Conservation (phyloP, 768 basidiomycete genomes). For the Naganishia kalamii region DNA sequence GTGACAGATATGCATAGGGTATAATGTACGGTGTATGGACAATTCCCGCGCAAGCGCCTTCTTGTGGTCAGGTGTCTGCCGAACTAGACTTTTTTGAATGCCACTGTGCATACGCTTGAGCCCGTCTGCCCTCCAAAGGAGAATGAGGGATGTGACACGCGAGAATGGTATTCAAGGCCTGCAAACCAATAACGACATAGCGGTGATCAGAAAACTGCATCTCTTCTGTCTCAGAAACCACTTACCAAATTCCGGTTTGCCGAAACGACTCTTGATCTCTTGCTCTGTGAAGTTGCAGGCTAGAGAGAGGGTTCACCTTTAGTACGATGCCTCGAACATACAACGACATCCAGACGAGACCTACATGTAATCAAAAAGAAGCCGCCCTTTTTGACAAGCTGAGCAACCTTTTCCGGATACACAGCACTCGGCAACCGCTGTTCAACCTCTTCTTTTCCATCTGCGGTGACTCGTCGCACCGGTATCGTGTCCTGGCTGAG, state of each 20-base stretch:
- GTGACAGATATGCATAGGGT: background rate
- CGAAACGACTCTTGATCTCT: constrained; percentile 45
- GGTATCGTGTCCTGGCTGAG: constrained; percentile 33
- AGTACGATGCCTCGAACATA: too few species aligned
- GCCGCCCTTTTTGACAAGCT: constrained; percentile 42
- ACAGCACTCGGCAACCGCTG: constrained; percentile 38
- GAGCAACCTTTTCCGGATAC: constrained; percentile 45
- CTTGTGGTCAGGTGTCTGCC: background rate
- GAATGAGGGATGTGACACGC: constrained; percentile 45
- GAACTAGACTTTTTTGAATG: constrained; percentile 34
- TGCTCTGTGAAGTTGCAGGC: constrained; percentile 49
- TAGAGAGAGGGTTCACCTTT: too few species aligned
- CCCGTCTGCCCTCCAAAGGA: constrained; percentile 46
- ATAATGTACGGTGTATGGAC: background rate
- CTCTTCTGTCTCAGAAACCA: background rate
- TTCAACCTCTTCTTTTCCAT: constrained; percentile 15
- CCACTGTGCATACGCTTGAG: constrained; percentile 43
- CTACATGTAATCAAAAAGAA: constrained; percentile 49
- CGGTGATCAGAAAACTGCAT: too few species aligned
- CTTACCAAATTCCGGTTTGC: constrained; percentile 36
- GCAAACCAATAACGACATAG: too few species aligned
- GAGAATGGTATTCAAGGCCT: constrained; percentile 42
- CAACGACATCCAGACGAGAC: background rate
- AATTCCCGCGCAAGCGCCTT: background rate
- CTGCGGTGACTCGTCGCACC: constrained; percentile 21